These are phyloP conservation scores for Oemleria cerasiformis DNA, from an alignment of 306 rosid species.

Conservation along the genomic window DNA sequence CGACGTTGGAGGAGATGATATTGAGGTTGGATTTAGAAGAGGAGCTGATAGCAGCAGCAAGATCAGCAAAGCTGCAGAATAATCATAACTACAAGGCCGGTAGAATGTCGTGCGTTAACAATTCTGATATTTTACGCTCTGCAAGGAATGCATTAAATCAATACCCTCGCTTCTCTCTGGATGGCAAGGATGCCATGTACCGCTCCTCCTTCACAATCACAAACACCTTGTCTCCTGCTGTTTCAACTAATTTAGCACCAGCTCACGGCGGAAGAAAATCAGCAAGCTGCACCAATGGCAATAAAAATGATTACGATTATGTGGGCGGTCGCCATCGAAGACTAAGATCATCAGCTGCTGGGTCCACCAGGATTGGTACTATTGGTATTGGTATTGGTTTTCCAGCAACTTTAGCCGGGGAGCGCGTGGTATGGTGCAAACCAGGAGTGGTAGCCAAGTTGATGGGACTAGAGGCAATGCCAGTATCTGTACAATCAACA, in stretches of 20 bases:
- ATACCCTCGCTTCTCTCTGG: constrained; percentile 90
- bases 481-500: constrained; percentile 37
- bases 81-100: constrained; percentile 24
- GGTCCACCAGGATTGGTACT: no score
- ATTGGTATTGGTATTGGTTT: no score
- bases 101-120: constrained; percentile 76
- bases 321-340: no score
- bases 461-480: constrained; percentile 92
- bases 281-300: background rate
- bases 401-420: constrained; percentile 53
- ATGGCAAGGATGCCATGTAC: constrained; percentile 90
- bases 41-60: constrained; percentile 53
- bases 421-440: constrained; percentile 77
- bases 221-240: constrained; percentile 10
- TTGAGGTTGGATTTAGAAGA: constrained; percentile 66
- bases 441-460: constrained; percentile 89
- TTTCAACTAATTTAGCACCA: no score
- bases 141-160: constrained; percentile 89
- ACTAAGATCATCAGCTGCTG: no score
- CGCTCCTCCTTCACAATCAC: constrained; percentile 71
- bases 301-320: no score
- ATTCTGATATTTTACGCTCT: constrained; percentile 71
- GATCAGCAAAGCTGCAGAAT: constrained; percentile 32
- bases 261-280: constrained; percentile 44
- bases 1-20: constrained; percentile 68